These are phyloP conservation scores for Aegle marmelos DNA, from an alignment of 345 rosid genomes.

Conservation along the genomic window DNA sequence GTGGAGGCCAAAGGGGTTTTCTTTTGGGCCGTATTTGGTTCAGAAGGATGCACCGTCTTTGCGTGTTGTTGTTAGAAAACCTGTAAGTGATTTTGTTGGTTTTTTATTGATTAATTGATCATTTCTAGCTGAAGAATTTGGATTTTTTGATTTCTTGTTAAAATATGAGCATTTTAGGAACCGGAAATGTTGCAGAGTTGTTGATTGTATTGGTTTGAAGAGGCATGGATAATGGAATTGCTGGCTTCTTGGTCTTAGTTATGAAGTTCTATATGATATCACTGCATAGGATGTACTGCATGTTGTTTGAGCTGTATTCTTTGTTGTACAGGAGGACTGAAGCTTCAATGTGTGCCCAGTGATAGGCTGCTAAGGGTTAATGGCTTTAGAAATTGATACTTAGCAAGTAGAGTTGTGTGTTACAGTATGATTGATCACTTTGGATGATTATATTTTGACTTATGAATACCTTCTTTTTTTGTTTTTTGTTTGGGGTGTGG, in stretches of 20 bases:
- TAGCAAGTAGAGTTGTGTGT: not conserved
- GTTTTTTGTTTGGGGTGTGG: too few species aligned
- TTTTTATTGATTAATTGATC: slow-evolving; percentile 5
- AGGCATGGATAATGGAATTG: slow-evolving; percentile 12
- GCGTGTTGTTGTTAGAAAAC: slow-evolving; percentile 54
- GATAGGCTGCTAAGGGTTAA: not conserved
- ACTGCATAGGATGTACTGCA: not conserved
- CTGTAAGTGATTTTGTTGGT: slow-evolving; percentile 47
- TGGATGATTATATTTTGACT: not conserved
- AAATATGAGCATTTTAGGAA: slow-evolving; percentile 3
- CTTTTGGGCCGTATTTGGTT: slow-evolving; percentile 44
- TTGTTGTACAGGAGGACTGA: not conserved
- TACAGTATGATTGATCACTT: not conserved
- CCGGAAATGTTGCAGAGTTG: not conserved
- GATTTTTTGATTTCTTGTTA: slow-evolving; percentile 9
- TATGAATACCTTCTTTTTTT: not conserved
- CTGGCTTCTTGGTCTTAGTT: slow-evolving; percentile 9
- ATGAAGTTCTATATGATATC: slow-evolving; percentile 4
- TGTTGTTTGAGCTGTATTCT: not conserved
- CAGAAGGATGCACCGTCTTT: slow-evolving; percentile 34
- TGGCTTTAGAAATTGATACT: not conserved
- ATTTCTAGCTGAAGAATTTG: slow-evolving; percentile 4
- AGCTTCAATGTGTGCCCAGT: not conserved
- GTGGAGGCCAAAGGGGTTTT: slow-evolving; percentile 66
- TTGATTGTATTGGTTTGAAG: slow-evolving; percentile 6